Conservation (phyloP, 148 eudicot species). For the Camellia sinensis region DNA sequence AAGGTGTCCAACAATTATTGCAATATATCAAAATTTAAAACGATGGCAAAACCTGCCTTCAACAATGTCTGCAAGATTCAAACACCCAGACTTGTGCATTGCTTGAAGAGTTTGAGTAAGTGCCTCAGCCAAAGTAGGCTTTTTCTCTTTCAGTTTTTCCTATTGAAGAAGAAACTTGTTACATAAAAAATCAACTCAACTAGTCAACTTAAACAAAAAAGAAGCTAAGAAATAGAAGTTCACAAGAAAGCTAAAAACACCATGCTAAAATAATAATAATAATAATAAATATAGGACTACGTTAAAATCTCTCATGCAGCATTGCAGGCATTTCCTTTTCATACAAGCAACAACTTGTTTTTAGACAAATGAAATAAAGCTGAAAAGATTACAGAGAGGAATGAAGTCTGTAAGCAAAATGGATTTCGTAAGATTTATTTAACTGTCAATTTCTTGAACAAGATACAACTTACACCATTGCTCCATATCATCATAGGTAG, state of each 20-base stretch:
- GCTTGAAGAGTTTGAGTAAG: conserved; percentile 91
- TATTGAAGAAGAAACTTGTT: conserved; percentile 22
- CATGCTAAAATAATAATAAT: background rate
- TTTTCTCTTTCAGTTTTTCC: conserved; percentile 99
- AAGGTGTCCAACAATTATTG: background rate
- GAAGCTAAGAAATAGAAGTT: background rate
- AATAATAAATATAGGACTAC: background rate
- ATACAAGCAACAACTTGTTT: background rate
- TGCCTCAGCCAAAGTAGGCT: conserved; percentile 76
- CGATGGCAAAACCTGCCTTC: conserved; percentile 56
- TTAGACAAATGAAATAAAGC: background rate
- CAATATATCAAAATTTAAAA: background rate
- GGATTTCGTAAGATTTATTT: background rate
- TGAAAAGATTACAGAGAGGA: background rate
- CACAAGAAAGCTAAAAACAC: background rate
- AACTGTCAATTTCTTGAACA: background rate
- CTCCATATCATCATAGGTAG: background rate
- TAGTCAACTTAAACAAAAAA: background rate
- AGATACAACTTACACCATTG: background rate
- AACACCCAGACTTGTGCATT: conserved; percentile 91
- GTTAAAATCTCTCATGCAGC: background rate
- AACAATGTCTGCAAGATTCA: conserved; percentile 75
- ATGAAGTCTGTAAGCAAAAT: background rate
- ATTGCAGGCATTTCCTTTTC: background rate
- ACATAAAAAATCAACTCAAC: conserved; percentile 8